Evolutionary conservation across 345 rosid species (phyloP).

Genomic region (Hibiscus syriacus): DNA sequence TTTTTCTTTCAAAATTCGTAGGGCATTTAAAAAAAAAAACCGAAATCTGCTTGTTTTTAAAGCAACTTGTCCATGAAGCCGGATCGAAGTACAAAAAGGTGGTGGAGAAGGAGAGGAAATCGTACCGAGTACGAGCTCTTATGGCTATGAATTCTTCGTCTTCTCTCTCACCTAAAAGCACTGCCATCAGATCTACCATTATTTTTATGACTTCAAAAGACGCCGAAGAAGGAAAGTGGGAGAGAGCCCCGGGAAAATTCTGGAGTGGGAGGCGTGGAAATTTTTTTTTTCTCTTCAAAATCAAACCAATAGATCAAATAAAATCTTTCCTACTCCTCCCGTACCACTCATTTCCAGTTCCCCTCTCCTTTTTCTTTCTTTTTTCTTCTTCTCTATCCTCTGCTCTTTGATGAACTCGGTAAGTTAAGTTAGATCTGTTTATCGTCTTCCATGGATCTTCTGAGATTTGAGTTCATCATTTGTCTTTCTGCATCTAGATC

Average conservation of each 20-base stretch:
- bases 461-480: neutral
- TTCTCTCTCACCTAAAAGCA: neutral
- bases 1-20: too few species aligned
- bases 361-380: conserved; percentile 5
- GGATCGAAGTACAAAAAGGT: too few species aligned
- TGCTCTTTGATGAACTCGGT: neutral
- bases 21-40: too few species aligned
- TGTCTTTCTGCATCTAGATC: neutral
- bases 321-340: conserved; percentile 11
- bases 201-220: neutral
- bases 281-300: neutral
- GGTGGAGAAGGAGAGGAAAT: neutral
- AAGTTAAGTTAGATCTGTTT: neutral
- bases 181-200: neutral
- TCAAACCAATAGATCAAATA: neutral
- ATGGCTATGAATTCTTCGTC: neutral
- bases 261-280: conserved; percentile 8
- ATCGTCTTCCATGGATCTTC: neutral
- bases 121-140: neutral
- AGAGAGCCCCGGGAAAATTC: neutral
- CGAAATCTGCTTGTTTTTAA: too few species aligned
- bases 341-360: neutral
- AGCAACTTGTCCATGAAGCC: too few species aligned
- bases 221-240: neutral
- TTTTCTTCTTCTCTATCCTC: neutral